phyloP scores from a whole-genome alignment of 768 basidiomycete genomes.

The Kwoniella heveanensis region DNA sequence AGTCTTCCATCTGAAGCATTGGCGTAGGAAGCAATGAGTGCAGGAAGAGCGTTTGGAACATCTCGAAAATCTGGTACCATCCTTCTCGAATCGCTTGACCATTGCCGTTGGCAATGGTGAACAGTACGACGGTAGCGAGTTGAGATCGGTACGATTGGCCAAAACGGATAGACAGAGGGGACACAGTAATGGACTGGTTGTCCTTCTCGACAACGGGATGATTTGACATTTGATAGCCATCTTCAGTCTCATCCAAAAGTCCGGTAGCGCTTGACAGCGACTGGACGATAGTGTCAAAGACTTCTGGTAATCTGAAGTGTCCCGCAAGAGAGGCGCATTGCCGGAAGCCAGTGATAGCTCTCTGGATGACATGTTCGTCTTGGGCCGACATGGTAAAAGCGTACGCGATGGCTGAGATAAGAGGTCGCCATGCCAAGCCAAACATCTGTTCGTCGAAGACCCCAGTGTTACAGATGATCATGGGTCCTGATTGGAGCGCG shows the following conservation, averaged over 20 bases:
- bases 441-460: conserved; percentile 92
- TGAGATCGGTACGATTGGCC: conserved; percentile 95
- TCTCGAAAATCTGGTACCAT: conserved; percentile 97
- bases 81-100: conserved; percentile 90
- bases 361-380: conserved; percentile 94
- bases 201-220: conserved; percentile 90
- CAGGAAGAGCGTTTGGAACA: conserved; percentile 94
- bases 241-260: conserved; percentile 71
- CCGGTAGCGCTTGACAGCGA: conserved; percentile 91
- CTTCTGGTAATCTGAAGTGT: conserved; percentile 84
- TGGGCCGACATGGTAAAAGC: conserved; percentile 89
- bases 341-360: conserved; percentile 91
- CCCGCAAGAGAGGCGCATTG: conserved; percentile 93
- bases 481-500: too few species aligned
- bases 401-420: conserved; percentile 90
- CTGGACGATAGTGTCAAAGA: conserved; percentile 93
- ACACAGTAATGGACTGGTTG: conserved; percentile 83
- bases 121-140: conserved; percentile 92
- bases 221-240: conserved; percentile 62
- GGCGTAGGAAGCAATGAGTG: conserved; percentile 85
- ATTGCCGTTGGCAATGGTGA: conserved; percentile 96
- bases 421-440: conserved; percentile 84
- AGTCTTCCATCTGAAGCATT: conserved; percentile 98
- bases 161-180: conserved; percentile 86
- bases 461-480: conserved; percentile 76